Evolutionary conservation across 1,139 yeast genomes (phyloP), one percentile per base, ranked within the genome.

Genomic region (Williopsis jadinii): DNA sequence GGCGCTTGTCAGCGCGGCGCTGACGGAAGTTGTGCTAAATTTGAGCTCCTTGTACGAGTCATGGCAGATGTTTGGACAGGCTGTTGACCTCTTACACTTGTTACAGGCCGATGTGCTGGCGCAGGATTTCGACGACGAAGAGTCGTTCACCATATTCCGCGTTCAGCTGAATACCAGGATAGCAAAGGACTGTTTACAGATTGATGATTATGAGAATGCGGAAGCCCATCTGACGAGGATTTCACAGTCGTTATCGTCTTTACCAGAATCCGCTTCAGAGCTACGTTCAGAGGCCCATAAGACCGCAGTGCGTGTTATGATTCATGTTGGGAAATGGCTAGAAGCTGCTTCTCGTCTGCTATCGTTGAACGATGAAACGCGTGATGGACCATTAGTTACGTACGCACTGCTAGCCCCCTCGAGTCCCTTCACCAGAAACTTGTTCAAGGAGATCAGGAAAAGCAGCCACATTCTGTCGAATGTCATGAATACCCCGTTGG

Each of bases 291-390:
- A 43, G 11, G 40, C 52, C 1, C 43, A 43, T 8, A 38, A 37
- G 10, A 40, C 45, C 1, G 36, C 47, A 10, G 44, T 47, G 5
- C 47, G 45, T 14, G 44, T 50, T 2, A 41, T 51, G 47, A 38
- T 48, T 5, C 46, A 48, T 13, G 12, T 47, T 9, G 42, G 44
- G 2, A 51, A 45, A 37, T 51, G 53, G 52, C 33, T 46, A 9
- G 56, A 52, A 12, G 53, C 51, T 3, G 34, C 53, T 6, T 43
- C 53, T 1, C 46, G 47, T 34, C 36, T 50, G 3, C 19, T 48
- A 2, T 30, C 37, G 2, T 30, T 49, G 8, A 43, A 52, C 32
- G 49, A 50, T 27, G 43, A 40, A 12, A 3, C 19, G 1, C 43
- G 43, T 28, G 48, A 46, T 34, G 13, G 27, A 5, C 14, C 36